phyloP scores from a whole-genome alignment of 2,329 filamentous ascomycete species.

The Mycogone perniciosa region DNA sequence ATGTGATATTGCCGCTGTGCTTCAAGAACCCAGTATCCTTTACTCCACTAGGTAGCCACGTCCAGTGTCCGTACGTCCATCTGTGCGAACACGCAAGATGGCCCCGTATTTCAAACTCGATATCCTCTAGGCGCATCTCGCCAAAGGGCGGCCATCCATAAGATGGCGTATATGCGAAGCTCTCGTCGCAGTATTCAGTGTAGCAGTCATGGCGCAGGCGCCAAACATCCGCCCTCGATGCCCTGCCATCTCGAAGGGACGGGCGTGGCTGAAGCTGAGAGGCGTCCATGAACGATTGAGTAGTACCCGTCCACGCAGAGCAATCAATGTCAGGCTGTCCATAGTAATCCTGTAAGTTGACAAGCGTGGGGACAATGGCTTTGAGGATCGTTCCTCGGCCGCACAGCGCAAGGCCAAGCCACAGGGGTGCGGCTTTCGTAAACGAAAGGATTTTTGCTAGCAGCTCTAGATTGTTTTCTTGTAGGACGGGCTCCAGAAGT shows the following conservation, averaged over 20 bases:
- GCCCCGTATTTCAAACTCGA: neutral
- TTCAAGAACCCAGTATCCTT: neutral
- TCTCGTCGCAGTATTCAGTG: neutral
- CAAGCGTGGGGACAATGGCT: neutral
- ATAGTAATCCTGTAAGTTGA: neutral
- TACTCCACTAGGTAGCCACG: neutral
- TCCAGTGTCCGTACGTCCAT: neutral
- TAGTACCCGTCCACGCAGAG: neutral
- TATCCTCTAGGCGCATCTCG: neutral
- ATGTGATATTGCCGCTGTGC: neutral
- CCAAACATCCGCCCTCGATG: slow-evolving; percentile 1
- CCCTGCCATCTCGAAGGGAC: neutral
- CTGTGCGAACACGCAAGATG: neutral
- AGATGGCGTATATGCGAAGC: neutral
- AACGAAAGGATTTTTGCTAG: neutral
- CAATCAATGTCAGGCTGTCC: neutral
- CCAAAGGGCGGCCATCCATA: neutral
- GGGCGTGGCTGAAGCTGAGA: neutral
- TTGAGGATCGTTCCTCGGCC: neutral
- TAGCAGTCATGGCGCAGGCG: slow-evolving; percentile 2
- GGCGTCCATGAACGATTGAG: neutral
- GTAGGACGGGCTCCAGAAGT: neutral
- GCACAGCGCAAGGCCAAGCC: neutral
- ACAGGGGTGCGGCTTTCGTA: neutral
- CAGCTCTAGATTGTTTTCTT: neutral